Base-by-base conservation (phyloP, 768 basidiomycete genomes). In the Podaxis mareebaensis region DNA sequence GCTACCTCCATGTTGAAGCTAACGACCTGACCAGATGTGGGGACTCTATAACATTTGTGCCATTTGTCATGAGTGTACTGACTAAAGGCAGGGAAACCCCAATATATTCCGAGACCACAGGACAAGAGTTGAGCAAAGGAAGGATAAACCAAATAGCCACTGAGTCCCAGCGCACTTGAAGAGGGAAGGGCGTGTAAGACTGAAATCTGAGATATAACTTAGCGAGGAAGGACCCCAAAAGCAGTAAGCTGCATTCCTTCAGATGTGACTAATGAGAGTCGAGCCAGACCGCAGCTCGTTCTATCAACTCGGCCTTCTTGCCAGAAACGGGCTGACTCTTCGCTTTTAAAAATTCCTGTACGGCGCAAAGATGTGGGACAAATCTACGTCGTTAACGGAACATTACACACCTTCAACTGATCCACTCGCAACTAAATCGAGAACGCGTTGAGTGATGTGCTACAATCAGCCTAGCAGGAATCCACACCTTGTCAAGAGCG, bases 251-350 rank as follows among this genome's bases (percentile, higher is more conserved):
- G 49, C 42, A 24, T 52, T 30, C 11, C 22, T 33, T 17, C 40
- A 44, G 20, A 40, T 30, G 24, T 26, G 38, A 63, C 33, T 66
- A 76, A 67, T 81, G 76, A 8, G 71, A 68, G 58, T 83, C 78
- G 60, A 93, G 72, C 85, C 86, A 93, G 30, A 87, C 84, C 20
- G 77, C 73, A 3, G 90, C 82, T 13, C 91, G 84, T 63, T 89
- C 85, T 8, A 90, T 63, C 55, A 94, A 76, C 1, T 91, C 92
- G 11, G 79, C 83, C 72, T 94, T 94, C 74, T 83, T 91, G 1
- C 92, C 93, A 22, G 85, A 81, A 11, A 81, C 77, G 8, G 84
- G 62, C 64, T 82, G 74, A 57, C 87, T 82, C 70, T 91, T 92
- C 66, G 79, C 79, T 72, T 84, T 90, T 64, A 91, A 77, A 72